These are phyloP conservation scores for Rhodotorula sp. DNA, from an alignment of 1,284 basidiomycete genomes.

Conservation along the genomic window DNA sequence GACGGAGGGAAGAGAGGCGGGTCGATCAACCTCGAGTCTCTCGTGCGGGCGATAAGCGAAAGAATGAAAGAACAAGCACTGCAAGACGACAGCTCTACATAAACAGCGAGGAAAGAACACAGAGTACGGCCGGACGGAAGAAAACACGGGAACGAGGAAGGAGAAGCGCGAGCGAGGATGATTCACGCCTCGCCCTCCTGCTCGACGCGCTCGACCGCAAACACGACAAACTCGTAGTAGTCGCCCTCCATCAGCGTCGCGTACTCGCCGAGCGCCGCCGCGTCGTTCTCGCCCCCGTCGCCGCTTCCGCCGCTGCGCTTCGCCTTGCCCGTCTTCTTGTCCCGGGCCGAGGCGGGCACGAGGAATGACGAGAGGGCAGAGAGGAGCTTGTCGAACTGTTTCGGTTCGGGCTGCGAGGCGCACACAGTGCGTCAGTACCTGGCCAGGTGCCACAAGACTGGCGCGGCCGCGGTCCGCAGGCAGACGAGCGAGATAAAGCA, in stretches of 20 bases:
- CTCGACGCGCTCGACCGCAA: constrained; percentile 49
- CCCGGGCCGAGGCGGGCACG: constrained; percentile 50
- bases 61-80: no score
- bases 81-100: no score
- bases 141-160: no score
- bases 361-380: constrained; percentile 73
- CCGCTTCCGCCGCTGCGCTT: constrained; percentile 48
- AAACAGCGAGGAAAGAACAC: no score
- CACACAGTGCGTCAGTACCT: background rate
- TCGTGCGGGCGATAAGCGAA: no score
- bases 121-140: no score
- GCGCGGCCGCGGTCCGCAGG: no score
- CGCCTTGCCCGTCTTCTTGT: constrained; percentile 56
- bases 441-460: no score
- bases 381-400: constrained; percentile 72
- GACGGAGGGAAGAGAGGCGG: background rate
- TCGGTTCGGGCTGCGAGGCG: constrained; percentile 75
- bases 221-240: constrained; percentile 88
- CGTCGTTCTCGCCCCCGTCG: constrained; percentile 46
- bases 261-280: constrained; percentile 80
- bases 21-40: background rate
- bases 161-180: no score
- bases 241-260: constrained; percentile 89
- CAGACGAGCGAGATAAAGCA: background rate
- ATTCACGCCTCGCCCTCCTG: constrained; percentile 3